Base-by-base conservation (phyloP, 1,139 yeast species). In the Lodderomyces orthopsilosis region DNA sequence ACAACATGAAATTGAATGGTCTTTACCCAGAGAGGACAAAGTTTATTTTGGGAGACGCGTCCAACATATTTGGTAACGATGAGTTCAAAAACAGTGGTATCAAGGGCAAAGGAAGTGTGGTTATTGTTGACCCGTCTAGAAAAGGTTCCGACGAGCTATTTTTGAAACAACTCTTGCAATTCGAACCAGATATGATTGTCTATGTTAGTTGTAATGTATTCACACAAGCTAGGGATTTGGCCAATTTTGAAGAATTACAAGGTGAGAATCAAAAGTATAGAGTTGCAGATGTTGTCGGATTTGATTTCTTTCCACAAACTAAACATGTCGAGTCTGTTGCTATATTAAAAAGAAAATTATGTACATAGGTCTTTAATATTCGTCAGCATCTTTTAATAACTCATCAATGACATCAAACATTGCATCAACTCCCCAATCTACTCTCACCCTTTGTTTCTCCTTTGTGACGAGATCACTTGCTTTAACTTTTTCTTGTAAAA, bases 391-490 rank as follows among this genome's bases (percentile, higher is more conserved):
- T 44, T 58, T 66, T 49, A 65, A 52, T 14, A 70, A 59, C 52
- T 78, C 85, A 36, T 75, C 81, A 23, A 80, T 72, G 33, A 81
- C 62, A 47, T 80, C 85, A 47, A 71, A 63, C 61, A 77, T 62
- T 1, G 80, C 66, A 45, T 75, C 75, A 10, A 77, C 73, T 2
- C 85, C 95, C 95, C 95, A 88, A 33, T 74, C 72, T 7, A 86
- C 74, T 59, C 94, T 74, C 47, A 70, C 74, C 35, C 60, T 67
- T 55, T 85, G 91, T 53, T 79, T 82, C 48, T 71, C 73, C 6
- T 85, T 81, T 35, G 69, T 66, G n/a, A 81, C 62, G 38, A 83
- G 70, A 37, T 70, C 75, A 56, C 84, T 75, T 15, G 61, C 62
- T 43, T 67, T 65, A 10, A 84, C 74, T 38, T 74, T 76, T 46